Base-by-base conservation (phyloP, 1,284 basidiomycete genomes). In the Cerrena zonata region DNA sequence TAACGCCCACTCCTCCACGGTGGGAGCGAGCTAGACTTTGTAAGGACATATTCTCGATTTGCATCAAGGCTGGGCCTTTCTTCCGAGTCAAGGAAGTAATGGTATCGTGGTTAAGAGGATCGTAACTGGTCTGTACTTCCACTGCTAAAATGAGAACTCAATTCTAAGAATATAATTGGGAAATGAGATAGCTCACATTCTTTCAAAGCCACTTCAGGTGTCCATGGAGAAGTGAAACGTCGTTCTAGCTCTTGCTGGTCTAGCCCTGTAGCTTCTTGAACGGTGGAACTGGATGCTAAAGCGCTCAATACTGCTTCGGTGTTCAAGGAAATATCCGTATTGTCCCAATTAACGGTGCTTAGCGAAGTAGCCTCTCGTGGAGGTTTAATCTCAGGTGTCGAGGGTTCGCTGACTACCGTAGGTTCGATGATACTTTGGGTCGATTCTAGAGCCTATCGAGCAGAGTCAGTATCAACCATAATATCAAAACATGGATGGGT, bases 41-140 rank as follows among this genome's bases (percentile, higher is more conserved):
- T 47, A 91, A 73, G 3, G 90, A 93, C 22, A 89, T 72, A 65
- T 94, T 94, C 56, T 92, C 88, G 53, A 90, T 88, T 54, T 89
- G 86, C 89, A 92, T 93, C 52, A 94, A 71, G 13, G 85, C 82
- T 38, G 86, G 88, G 2, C 88, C 86, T 30, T 91, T 80, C 63
- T 84, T 89, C n/a, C n/a, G n/a, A 53, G 89, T 76, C 46, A 91
- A 74, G 3, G 86, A 81, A 1, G 85, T 81, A 42, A 82, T 69
- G 23, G 80, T 82, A 55, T 89, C 85, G 34, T 78, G 78, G 15
- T 82, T 72, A 38, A 80, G 71, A 2, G 75, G 65, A 45, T 89
- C 79, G 51, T 76, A 80, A n/a, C 70, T 72, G 5, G 77, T 71
- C 42, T 77, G 75, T 49, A 72, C 73, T 63, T 89, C 86, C 45